Conservation (phyloP, 1,284 basidiomycete genomes). For the Ustilago nuda region DNA sequence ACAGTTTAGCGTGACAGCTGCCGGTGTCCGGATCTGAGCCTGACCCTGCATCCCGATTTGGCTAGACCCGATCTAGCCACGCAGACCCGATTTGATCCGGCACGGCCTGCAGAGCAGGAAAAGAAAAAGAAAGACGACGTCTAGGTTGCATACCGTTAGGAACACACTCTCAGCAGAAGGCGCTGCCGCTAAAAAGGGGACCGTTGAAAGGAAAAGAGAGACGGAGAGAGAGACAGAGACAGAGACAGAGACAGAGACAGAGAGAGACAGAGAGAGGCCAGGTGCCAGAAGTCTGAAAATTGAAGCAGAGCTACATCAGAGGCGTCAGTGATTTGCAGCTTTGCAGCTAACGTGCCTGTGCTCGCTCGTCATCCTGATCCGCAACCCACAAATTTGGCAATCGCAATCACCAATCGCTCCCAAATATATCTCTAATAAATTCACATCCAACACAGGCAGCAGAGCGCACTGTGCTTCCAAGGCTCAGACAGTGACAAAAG, state of each 20-base stretch:
- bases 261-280: neutral
- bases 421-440: conserved; percentile 6
- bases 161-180: neutral
- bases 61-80: neutral
- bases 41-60: conserved; percentile 18
- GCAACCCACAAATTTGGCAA: conserved; percentile 7
- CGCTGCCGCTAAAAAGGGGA: neutral
- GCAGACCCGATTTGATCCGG: conserved; percentile 4
- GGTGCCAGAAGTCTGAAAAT: no score
- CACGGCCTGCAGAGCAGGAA: neutral
- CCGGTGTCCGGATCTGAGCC: conserved; percentile 19
- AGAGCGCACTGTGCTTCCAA: neutral
- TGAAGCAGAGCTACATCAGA: conserved; percentile 1
- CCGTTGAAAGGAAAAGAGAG: neutral
- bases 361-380: conserved; percentile 48
- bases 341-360: conserved; percentile 69
- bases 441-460: conserved; percentile 10
- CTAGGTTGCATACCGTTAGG: neutral
- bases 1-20: conserved; percentile 23
- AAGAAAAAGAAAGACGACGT: conserved; percentile 1
- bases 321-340: conserved; percentile 70
- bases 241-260: neutral
- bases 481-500: neutral
- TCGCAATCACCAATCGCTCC: conserved; percentile 2
- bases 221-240: neutral